phyloP scores from a whole-genome alignment of 2,329 filamentous ascomycete species.

The Pestalotiopsis sp. region DNA sequence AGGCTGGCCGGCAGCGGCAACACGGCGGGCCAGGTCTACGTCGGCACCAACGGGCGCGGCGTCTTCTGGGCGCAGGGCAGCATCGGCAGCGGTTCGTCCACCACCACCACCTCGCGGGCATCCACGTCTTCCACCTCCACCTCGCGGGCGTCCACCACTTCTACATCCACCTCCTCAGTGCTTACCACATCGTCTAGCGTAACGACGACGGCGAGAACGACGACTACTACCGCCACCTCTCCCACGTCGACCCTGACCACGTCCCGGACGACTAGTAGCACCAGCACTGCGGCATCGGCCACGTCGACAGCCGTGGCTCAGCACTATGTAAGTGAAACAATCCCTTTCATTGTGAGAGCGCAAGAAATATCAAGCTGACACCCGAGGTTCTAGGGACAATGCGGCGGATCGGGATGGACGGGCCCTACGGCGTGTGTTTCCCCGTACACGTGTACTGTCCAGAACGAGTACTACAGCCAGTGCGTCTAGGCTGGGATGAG shows the following conservation, averaged over 20 bases:
- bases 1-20: slow-evolving; percentile 49
- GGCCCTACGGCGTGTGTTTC: slow-evolving; percentile 21
- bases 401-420: slow-evolving; percentile 21
- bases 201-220: background rate
- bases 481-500: slow-evolving; percentile 17
- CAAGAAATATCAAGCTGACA: background rate
- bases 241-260: background rate
- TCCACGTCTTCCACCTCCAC: slow-evolving; percentile 1
- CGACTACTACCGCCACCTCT: background rate
- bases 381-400: slow-evolving; percentile 15
- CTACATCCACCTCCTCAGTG: background rate
- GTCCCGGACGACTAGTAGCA: slow-evolving; percentile 1
- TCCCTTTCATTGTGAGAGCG: background rate
- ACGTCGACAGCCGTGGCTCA: background rate
- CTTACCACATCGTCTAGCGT: background rate
- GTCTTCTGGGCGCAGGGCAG: slow-evolving; percentile 40
- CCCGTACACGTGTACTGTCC: slow-evolving; percentile 20
- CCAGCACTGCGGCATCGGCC: background rate
- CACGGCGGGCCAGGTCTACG: slow-evolving; percentile 47
- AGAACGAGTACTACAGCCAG: slow-evolving; percentile 23
- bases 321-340: slow-evolving; percentile 7
- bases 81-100: slow-evolving; percentile 22
- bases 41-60: slow-evolving; percentile 53
- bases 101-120: slow-evolving; percentile 6
- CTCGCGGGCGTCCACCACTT: background rate